These are phyloP conservation scores for Aspergillus ruber DNA, from an alignment of 2,329 filamentous ascomycete genomes.

Conservation along the genomic window DNA sequence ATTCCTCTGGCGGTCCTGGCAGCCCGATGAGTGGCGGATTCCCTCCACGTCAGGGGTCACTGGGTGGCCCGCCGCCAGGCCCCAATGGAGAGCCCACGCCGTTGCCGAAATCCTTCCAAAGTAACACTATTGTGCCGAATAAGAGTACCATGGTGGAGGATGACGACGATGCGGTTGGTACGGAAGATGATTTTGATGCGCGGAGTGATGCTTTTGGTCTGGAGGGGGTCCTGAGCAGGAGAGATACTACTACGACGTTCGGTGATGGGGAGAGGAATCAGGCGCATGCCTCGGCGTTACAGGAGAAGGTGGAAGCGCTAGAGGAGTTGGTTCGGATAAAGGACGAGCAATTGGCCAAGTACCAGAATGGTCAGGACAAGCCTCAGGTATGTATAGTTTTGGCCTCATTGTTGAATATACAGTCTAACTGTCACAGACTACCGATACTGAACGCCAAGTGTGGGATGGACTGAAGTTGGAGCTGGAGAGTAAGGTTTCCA, in stretches of 20 bases:
- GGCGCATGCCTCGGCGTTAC: slow-evolving; percentile 65
- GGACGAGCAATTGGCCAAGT: slow-evolving; percentile 60
- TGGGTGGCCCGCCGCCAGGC: slow-evolving; percentile 38
- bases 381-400: slow-evolving; percentile 40
- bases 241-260: slow-evolving; percentile 45
- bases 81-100: slow-evolving; percentile 65
- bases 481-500: slow-evolving; percentile 66
- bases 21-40: slow-evolving; percentile 27
- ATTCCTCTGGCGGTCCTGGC: slow-evolving; percentile 31
- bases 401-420: too few species aligned
- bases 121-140: slow-evolving; percentile 93
- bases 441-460: slow-evolving; percentile 61
- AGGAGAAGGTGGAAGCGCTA: slow-evolving; percentile 65
- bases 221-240: slow-evolving; percentile 44
- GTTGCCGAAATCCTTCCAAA: slow-evolving; percentile 82
- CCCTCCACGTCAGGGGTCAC: slow-evolving; percentile 34
- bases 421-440: slow-evolving; percentile 33
- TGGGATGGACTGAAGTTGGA: slow-evolving; percentile 58
- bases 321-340: slow-evolving; percentile 64
- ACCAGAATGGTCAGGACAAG: slow-evolving; percentile 48
- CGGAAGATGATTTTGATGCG: slow-evolving; percentile 51
- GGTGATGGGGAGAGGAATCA: slow-evolving; percentile 64
- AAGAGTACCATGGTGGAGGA: slow-evolving; percentile 98
- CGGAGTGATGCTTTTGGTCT: slow-evolving; percentile 60
- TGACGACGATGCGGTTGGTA: slow-evolving; percentile 63